Base-by-base conservation (phyloP, 2,329 filamentous ascomycete species). In the Colletotrichum sp. region DNA sequence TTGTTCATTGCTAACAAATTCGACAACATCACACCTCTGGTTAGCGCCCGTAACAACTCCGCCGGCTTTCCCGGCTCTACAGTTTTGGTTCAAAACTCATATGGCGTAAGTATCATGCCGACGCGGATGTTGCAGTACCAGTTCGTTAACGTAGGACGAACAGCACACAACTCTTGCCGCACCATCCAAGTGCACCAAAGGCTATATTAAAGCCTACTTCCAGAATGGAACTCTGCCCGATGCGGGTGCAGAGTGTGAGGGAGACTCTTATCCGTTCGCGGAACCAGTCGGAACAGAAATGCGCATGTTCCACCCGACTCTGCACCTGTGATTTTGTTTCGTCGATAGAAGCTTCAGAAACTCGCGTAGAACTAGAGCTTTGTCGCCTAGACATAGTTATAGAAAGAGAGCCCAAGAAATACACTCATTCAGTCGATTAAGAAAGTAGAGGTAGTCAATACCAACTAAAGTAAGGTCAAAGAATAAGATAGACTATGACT, bases 101-200 rank as follows among this genome's bases (percentile, higher is more conserved):
- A 88, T 55, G 89, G 89, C 6, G 88, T 89, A 83, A 82, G 87
- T 81, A 12, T 13, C 4, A 16, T 30, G 5, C 9, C 36, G 12
- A 48, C 3, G 32, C 9, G 6, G n/a, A 61, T 30, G 4, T 12
- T 34, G 32, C 9, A 32, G 4, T 3, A 61, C 7, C 13, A 11
- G 2, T 28, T n/a, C 30, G 22, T 66, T 30, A 64, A 52, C 32
- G 9, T 15, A 27, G 4, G 15, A 44, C 7, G 9, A 0, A 12
- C 64, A 90, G 87, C 91, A 92, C 76, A 91, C 89, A 8, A 86
- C 85, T 16, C 80, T 88, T 6, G 82, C 88, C 1, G 84, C 86
- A 7, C 83, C 87, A 1, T 88, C 87, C 2, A 80, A 82, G 1
- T 90, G 88, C 78, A 88, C 87, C 5, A 83, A 85, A 2, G 78